Conservation (phyloP, 148 eudicot genomes). For the Persicaria maculosa region DNA sequence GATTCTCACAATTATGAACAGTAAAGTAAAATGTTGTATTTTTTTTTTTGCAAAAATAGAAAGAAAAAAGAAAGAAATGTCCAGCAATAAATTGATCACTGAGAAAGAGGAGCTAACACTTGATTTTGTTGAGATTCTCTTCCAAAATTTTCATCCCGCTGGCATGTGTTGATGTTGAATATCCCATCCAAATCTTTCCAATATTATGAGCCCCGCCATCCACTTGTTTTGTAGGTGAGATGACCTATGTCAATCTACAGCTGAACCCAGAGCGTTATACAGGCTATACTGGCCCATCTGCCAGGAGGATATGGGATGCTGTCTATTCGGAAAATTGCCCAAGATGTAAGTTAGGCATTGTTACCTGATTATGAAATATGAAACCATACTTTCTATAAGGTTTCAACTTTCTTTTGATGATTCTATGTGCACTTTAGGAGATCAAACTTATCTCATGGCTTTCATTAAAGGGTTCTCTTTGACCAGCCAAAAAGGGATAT, state of each 20-base stretch:
- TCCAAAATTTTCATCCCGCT: background rate
- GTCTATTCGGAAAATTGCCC: constrained; percentile 94
- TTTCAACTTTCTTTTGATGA: background rate
- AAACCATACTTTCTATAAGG: background rate
- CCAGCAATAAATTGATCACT: no score
- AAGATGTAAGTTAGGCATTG: constrained; percentile 48
- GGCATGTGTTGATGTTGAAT: background rate
- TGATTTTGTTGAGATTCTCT: background rate
- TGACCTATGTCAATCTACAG: constrained; percentile 92
- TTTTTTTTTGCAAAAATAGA: no score
- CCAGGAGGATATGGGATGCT: constrained; percentile 96
- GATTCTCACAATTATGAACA: no score
- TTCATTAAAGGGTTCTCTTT: no score
- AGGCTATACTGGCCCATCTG: constrained; percentile 88
- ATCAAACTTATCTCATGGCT: background rate
- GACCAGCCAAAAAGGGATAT: no score
- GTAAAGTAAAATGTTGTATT: no score
- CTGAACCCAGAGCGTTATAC: constrained; percentile 89
- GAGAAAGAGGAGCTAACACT: no score
- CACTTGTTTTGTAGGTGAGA: constrained; percentile 51
- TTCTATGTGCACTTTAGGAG: background rate
- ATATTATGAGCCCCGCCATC: background rate
- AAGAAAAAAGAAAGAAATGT: no score
- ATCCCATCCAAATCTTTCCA: background rate
- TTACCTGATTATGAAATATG: background rate